These are phyloP conservation scores for Penstemon eatonii DNA, from an alignment of 257 asterid species.

Conservation along the genomic window DNA sequence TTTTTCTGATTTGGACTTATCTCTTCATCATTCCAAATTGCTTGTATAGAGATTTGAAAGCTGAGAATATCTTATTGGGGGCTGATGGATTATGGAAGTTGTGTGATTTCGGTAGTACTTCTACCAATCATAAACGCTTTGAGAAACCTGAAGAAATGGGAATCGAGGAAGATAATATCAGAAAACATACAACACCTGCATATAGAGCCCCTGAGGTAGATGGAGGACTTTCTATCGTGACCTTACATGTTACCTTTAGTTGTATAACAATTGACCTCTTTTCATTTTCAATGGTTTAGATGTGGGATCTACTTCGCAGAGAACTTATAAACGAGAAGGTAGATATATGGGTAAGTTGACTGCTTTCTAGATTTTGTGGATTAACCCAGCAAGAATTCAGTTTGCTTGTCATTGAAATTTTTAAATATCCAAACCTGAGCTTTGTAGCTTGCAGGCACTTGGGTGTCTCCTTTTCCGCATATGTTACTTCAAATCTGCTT, in stretches of 20 bases:
- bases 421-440: constrained; percentile 20
- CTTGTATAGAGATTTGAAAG: constrained; percentile 82
- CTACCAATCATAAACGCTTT: constrained; percentile 93
- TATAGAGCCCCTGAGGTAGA: constrained; percentile 99
- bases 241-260: constrained; percentile 32
- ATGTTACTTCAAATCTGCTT: constrained; percentile 89
- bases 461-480: constrained; percentile 97
- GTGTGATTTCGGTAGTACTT: constrained; percentile 94
- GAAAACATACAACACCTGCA: constrained; percentile 98
- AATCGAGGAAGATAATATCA: constrained; percentile 91
- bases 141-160: constrained; percentile 99
- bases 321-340: constrained; percentile 91
- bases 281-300: constrained; percentile 59
- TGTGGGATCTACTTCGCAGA: constrained; percentile 96
- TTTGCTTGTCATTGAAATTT: constrained; percentile 10
- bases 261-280: constrained; percentile 44
- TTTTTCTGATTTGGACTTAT: constrained; percentile 10
- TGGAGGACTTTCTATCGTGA: constrained; percentile 36
- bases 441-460: constrained; percentile 66
- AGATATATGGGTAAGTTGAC: constrained; percentile 91
- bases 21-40: constrained; percentile 34
- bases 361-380: constrained; percentile 14
- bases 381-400: constrained; percentile 10
- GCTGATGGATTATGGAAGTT: constrained; percentile 94
- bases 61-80: constrained; percentile 93